Percentiles rank a stretch among this genome's conserved stretches.
These are phyloP conservation scores for Fusarium sp. DNA, from an alignment of 2,329 filamentous ascomycete genomes.

Conservation along the genomic window DNA sequence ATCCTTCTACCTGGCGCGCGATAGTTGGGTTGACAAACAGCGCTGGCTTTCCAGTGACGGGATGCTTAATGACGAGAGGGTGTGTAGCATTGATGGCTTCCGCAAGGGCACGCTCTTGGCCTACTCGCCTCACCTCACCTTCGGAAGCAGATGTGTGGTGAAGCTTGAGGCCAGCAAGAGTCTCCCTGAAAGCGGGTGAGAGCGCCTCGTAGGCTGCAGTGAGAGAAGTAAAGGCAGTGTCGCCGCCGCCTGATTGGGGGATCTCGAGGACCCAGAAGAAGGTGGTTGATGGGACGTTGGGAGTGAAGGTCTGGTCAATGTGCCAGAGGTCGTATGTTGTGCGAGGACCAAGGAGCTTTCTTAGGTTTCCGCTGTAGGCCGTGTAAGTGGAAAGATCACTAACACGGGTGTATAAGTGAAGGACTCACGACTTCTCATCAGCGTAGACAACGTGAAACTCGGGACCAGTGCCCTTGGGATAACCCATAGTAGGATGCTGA, in stretches of 20 bases:
- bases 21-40: conserved; percentile 53
- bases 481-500: conserved; percentile 52
- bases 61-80: conserved; percentile 50
- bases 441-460: conserved; percentile 55
- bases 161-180: conserved; percentile 4
- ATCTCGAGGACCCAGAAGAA: conserved; percentile 55
- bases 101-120: conserved; percentile 46
- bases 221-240: conserved; percentile 52
- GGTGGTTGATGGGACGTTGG: conserved; percentile 51
- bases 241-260: conserved; percentile 47
- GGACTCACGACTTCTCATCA: conserved; percentile 50
- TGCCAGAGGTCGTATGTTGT: conserved; percentile 53
- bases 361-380: conserved; percentile 45
- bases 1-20: conserved; percentile 48
- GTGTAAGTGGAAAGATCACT: accelerated
- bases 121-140: conserved; percentile 50
- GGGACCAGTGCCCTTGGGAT: conserved; percentile 50
- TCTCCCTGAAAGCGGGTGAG: conserved; percentile 48
- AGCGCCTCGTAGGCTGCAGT: conserved; percentile 51
- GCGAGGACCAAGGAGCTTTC: conserved; percentile 47
- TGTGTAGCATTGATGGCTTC: conserved; percentile 52
- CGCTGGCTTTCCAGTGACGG: conserved; percentile 47
- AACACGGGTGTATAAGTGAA: accelerated
- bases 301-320: conserved; percentile 53
- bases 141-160: conserved; percentile 50